phyloP scores from a whole-genome alignment of 2,329 filamentous ascomycete species.

The Dothistroma pini region DNA sequence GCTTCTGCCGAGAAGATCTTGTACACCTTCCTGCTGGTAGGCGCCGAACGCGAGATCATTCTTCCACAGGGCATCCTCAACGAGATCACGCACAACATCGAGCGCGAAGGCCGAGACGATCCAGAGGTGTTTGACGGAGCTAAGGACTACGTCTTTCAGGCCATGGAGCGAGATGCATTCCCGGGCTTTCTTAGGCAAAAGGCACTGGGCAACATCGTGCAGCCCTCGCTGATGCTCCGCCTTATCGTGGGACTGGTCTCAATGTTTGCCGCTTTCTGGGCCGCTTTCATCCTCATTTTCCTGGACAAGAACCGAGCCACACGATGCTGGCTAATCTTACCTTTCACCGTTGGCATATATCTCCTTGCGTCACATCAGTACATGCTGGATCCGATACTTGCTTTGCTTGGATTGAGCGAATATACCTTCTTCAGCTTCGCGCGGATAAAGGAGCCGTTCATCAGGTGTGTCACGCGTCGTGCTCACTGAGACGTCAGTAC shows the following conservation, averaged over 20 bases:
- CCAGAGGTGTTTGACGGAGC: constrained; percentile 96
- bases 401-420: constrained; percentile 85
- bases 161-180: constrained; percentile 99
- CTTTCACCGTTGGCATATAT: constrained; percentile 89
- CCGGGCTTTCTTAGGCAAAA: constrained; percentile 94
- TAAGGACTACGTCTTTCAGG: constrained; percentile 99
- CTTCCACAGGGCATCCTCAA: constrained; percentile 82
- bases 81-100: constrained; percentile 81
- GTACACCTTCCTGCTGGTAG: constrained; percentile 93
- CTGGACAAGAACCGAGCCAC: constrained; percentile 70
- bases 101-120: constrained; percentile 87
- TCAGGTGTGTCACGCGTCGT: constrained; percentile 45
- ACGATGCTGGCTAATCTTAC: constrained; percentile 85
- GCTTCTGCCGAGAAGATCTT: constrained; percentile 96
- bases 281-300: constrained; percentile 89
- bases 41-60: constrained; percentile 94
- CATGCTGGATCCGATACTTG: constrained; percentile 86
- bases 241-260: constrained; percentile 79
- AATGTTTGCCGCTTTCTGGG: constrained; percentile 92
- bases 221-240: constrained; percentile 79
- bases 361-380: constrained; percentile 90
- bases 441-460: constrained; percentile 82
- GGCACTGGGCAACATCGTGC: constrained; percentile 91
- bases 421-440: constrained; percentile 95
- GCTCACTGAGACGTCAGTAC: constrained; percentile 2